phyloP scores from a whole-genome alignment of 2,329 filamentous ascomycete genomes.

The Neonectria ditissima region DNA sequence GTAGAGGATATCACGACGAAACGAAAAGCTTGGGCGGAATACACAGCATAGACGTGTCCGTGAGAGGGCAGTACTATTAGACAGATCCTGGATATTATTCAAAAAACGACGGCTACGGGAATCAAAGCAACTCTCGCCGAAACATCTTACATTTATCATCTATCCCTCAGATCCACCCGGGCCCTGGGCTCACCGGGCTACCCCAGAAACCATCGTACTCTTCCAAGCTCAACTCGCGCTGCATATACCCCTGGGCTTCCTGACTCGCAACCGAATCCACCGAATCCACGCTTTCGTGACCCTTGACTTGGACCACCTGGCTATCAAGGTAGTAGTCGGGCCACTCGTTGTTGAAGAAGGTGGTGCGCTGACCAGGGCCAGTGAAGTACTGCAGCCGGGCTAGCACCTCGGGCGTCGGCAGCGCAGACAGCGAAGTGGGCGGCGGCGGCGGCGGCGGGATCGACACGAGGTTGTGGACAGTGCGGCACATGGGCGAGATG shows the following conservation, averaged over 20 bases:
- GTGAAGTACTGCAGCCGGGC: constrained; percentile 35
- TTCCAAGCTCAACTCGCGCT: constrained; percentile 30
- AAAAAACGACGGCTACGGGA: constrained; percentile 16
- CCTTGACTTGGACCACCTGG: constrained; percentile 15
- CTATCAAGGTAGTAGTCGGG: constrained; percentile 48
- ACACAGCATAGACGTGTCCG: constrained; percentile 35
- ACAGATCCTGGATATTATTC: constrained; percentile 24
- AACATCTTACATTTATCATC: neutral
- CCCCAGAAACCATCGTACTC: constrained; percentile 37
- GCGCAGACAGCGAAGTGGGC: constrained; percentile 35
- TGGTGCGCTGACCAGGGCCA: constrained; percentile 9
- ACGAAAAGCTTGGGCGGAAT: constrained; percentile 33
- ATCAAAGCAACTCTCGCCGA: neutral
- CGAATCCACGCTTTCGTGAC: constrained; percentile 11
- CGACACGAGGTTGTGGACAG: constrained; percentile 17
- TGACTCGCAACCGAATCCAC: constrained; percentile 12
- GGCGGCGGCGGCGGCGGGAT: constrained; percentile 25
- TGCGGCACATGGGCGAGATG: constrained; percentile 24
- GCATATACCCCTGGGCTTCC: constrained; percentile 33
- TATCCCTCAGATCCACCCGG: constrained; percentile 40
- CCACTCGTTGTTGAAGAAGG: constrained; percentile 46
- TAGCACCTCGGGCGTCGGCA: constrained; percentile 40
- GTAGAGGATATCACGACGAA: constrained; percentile 31
- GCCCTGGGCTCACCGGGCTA: constrained; percentile 38
- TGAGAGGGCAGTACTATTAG: constrained; percentile 30